Conservation (phyloP, 108 stramenopile species). For the Pseudonitzschia pungens region DNA sequence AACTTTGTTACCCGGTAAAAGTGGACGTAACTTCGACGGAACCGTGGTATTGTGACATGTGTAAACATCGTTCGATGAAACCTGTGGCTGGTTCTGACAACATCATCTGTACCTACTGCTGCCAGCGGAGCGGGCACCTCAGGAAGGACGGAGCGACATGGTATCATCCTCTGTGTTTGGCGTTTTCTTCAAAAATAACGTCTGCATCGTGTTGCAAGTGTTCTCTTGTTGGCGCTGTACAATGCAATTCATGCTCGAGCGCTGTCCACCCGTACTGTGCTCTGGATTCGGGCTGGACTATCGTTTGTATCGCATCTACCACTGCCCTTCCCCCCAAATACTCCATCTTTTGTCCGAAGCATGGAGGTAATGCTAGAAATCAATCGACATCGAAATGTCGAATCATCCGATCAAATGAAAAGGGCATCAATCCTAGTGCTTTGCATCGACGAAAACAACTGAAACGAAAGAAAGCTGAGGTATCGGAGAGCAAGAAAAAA, state of each 20-base stretch:
- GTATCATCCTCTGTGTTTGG: conserved; percentile 32
- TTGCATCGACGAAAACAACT: conserved; percentile 15
- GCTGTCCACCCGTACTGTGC: conserved; percentile 42
- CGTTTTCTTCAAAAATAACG: conserved; percentile 22
- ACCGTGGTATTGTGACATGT: conserved; percentile 55
- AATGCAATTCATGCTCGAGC: conserved; percentile 22
- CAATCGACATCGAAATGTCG: neutral
- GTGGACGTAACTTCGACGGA: conserved; percentile 22
- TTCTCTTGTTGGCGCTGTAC: conserved; percentile 17
- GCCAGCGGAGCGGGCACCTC: conserved; percentile 21
- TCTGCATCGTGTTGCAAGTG: conserved; percentile 16
- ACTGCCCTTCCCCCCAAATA: neutral
- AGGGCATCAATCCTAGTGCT: neutral
- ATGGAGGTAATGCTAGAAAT: neutral
- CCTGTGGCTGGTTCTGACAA: neutral
- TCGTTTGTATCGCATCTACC: conserved; percentile 7
- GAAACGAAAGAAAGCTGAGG: neutral
- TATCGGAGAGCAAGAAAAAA: neutral
- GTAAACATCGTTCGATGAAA: conserved; percentile 16
- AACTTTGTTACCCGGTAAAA: conserved; percentile 45
- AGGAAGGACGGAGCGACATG: conserved; percentile 16
- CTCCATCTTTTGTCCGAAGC: conserved; percentile 25
- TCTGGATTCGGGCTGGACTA: conserved; percentile 20
- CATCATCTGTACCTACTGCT: conserved; percentile 25
- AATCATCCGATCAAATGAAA: neutral